A percentile compares a stretch with the other conserved stretches of the same genome.
Conservation (phyloP, 1,139 yeast species). For the Citeromyces hawaiiensis region DNA sequence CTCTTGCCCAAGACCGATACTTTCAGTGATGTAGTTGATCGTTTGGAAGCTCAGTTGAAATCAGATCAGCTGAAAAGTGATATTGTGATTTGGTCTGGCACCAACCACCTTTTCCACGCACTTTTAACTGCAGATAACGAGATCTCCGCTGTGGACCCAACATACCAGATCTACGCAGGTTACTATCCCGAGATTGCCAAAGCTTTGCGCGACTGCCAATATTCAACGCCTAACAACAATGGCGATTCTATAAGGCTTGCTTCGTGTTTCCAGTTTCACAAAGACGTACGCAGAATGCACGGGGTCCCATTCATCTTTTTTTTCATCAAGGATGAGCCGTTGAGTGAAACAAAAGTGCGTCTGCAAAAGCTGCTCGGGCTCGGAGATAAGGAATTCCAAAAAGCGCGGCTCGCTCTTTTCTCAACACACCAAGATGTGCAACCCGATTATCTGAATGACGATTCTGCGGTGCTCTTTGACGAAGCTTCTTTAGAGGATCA, state of each 20-base stretch:
- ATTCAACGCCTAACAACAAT: not conserved
- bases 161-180: conserved; percentile 15
- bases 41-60: conserved; percentile 41
- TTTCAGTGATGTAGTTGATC: conserved; percentile 40
- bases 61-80: conserved; percentile 33
- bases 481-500: conserved; percentile 35
- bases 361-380: conserved; percentile 58
- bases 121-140: conserved; percentile 24
- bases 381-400: conserved; percentile 68
- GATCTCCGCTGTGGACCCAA: conserved; percentile 16
- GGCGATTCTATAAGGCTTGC: conserved; percentile 14
- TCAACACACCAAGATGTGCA: conserved; percentile 21
- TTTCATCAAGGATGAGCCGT: conserved; percentile 49
- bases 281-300: conserved; percentile 57
- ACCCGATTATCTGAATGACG: conserved; percentile 38
- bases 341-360: conserved; percentile 53
- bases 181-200: conserved; percentile 23
- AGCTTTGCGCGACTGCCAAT: conserved; percentile 4
- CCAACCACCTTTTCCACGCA: conserved; percentile 25
- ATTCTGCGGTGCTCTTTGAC: conserved; percentile 39
- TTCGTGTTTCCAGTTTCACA: conserved; percentile 62
- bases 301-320: conserved; percentile 83
- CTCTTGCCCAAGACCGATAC: conserved; percentile 52
- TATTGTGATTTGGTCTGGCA: conserved; percentile 47
- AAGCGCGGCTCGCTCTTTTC: conserved; percentile 52